phyloP scores from a whole-genome alignment of 805 yeast species.

The Saccharomyces mikatae region DNA sequence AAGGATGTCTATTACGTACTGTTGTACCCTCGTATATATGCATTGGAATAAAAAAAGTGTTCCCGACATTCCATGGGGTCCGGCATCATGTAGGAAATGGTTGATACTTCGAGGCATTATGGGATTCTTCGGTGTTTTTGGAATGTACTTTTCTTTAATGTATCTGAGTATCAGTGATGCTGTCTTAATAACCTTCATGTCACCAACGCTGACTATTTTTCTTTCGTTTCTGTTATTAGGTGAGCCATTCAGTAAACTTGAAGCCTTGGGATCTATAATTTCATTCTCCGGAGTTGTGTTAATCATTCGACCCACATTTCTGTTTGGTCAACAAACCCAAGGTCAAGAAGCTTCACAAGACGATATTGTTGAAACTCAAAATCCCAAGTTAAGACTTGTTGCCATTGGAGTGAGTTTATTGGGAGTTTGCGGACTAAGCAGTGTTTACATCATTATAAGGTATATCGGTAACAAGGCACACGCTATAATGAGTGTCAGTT shows the following conservation, averaged over 20 bases:
- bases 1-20: slow-evolving; percentile 65
- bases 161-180: slow-evolving; percentile 73
- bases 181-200: slow-evolving; percentile 64
- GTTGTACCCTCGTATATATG: slow-evolving; percentile 51
- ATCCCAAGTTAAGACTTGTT: slow-evolving; percentile 44
- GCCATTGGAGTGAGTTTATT: slow-evolving; percentile 55
- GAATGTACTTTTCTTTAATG: slow-evolving; percentile 63
- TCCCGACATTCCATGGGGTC: slow-evolving; percentile 65
- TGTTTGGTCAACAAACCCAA: slow-evolving; percentile 39
- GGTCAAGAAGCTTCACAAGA: not conserved
- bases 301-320: slow-evolving; percentile 69
- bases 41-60: slow-evolving; percentile 34
- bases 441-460: slow-evolving; percentile 60
- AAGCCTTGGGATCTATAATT: slow-evolving; percentile 56
- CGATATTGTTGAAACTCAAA: slow-evolving; percentile 7
- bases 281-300: slow-evolving; percentile 69
- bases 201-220: slow-evolving; percentile 68
- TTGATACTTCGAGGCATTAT: slow-evolving; percentile 54
- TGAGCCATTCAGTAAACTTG: slow-evolving; percentile 57
- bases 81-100: slow-evolving; percentile 43
- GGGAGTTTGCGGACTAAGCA: slow-evolving; percentile 62
- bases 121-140: slow-evolving; percentile 74
- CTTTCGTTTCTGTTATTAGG: slow-evolving; percentile 58
- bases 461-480: slow-evolving; percentile 71
- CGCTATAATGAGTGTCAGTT: slow-evolving; percentile 68